Conservation (phyloP, 2,329 filamentous ascomycete genomes). For the Fusarium concolor region DNA sequence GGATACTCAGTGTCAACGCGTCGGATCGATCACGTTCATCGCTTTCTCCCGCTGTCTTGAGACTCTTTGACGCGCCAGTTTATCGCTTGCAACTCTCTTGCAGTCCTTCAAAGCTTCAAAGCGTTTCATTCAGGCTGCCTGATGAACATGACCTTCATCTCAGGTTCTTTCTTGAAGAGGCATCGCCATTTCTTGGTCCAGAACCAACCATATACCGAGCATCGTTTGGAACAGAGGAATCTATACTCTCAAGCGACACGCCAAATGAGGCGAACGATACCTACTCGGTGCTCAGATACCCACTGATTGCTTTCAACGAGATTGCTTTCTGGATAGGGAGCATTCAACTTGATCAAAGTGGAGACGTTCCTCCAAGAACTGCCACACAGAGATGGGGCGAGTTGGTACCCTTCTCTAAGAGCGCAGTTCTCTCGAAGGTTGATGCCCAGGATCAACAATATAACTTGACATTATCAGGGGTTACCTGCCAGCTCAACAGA, state of each 20-base stretch:
- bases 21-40: neutral
- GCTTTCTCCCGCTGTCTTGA: neutral
- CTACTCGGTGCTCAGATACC: neutral
- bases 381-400: neutral
- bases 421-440: neutral
- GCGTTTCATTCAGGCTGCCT: neutral
- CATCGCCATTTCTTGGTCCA: neutral
- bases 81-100: constrained; percentile 14
- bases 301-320: constrained; percentile 12
- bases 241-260: neutral
- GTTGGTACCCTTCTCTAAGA: constrained; percentile 3
- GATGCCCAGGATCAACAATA: neutral
- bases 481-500: constrained; percentile 15
- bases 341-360: neutral
- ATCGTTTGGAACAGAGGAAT: constrained; percentile 1
- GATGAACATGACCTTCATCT: neutral
- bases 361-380: neutral
- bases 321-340: constrained; percentile 17
- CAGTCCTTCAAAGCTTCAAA: neutral
- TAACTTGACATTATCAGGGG: constrained; percentile 12
- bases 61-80: constrained; percentile 11
- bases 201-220: neutral
- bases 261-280: neutral
- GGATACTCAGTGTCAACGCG: constrained; percentile 14
- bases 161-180: constrained; percentile 6